Percentiles rank a stretch among this genome's conserved stretches.
phyloP scores from a whole-genome alignment of 805 yeast genomes.

The Maudiozyma barnettii region DNA sequence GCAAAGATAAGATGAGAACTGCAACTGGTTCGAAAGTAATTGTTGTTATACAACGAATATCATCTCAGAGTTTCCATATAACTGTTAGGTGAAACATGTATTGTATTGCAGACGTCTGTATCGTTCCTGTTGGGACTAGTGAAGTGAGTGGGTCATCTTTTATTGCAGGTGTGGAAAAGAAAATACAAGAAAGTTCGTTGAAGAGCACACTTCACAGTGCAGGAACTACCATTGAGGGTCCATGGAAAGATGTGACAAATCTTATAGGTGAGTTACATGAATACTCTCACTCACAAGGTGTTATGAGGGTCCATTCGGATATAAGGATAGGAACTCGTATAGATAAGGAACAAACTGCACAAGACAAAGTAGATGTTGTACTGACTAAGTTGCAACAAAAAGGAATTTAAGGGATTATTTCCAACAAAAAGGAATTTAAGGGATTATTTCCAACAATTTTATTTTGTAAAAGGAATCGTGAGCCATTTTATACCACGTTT shows the following conservation, averaged over 20 bases:
- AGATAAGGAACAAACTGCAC: constrained; percentile 63
- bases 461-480: no score
- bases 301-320: constrained; percentile 73
- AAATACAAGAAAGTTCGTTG: constrained; percentile 52
- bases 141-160: constrained; percentile 74
- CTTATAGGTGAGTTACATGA: constrained; percentile 73
- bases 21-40: no score
- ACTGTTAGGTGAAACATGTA: constrained; percentile 28
- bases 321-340: constrained; percentile 79
- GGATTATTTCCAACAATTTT: not conserved
- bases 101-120: constrained; percentile 79
- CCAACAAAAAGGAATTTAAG: no score
- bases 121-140: constrained; percentile 79
- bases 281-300: constrained; percentile 59
- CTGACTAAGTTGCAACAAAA: constrained; percentile 32
- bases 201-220: constrained; percentile 76
- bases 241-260: constrained; percentile 82
- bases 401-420: not conserved
- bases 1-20: no score
- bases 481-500: no score
- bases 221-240: constrained; percentile 85
- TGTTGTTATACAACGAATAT: no score
- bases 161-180: constrained; percentile 57
- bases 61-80: not conserved
- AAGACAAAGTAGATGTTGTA: constrained; percentile 62